Evolutionary conservation across 148 eudicot species (phyloP).

Genomic region (Dianthus caryophyllus): DNA sequence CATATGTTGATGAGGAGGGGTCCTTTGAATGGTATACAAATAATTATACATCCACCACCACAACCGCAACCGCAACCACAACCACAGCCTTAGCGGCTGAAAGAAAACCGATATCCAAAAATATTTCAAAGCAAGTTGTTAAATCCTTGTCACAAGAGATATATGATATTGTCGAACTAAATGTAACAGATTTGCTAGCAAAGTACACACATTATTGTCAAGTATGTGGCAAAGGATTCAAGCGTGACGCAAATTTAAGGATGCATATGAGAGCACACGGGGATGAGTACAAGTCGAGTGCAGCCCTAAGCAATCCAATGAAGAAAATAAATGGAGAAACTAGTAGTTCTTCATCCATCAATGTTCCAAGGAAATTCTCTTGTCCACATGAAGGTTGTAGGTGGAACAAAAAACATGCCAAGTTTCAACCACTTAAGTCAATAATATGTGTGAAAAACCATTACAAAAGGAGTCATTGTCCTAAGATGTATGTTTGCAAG

Average conservation of each 20-base stretch:
- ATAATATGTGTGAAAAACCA: constrained; percentile 89
- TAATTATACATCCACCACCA: not conserved
- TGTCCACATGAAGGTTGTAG: constrained; percentile 86
- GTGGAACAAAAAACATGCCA: constrained; percentile 71
- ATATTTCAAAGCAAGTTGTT: not conserved
- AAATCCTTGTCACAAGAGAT: not conserved
- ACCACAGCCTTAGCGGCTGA: not conserved
- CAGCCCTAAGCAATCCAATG: constrained; percentile 60
- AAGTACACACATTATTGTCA: constrained; percentile 81
- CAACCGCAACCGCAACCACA: not conserved
- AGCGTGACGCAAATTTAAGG: constrained; percentile 79
- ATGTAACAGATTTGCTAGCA: constrained; percentile 62
- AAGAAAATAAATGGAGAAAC: constrained; percentile 27
- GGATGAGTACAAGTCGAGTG: constrained; percentile 74
- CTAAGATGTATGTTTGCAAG: constrained; percentile 80
- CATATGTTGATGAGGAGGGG: constrained; percentile 18
- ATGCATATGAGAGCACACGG: constrained; percentile 99
- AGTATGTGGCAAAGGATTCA: constrained; percentile 84
- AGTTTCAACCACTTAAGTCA: constrained; percentile 82
- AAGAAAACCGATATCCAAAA: not conserved
- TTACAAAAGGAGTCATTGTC: constrained; percentile 89
- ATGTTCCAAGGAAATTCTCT: constrained; percentile 48
- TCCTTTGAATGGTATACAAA: constrained; percentile 18
- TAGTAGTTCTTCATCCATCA: not conserved
- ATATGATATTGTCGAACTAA: constrained; percentile 53